A percentile compares a stretch with the other conserved stretches of the same genome.
Conservation (phyloP, 441 rosid genomes). For the Dalechampia spathulata region DNA sequence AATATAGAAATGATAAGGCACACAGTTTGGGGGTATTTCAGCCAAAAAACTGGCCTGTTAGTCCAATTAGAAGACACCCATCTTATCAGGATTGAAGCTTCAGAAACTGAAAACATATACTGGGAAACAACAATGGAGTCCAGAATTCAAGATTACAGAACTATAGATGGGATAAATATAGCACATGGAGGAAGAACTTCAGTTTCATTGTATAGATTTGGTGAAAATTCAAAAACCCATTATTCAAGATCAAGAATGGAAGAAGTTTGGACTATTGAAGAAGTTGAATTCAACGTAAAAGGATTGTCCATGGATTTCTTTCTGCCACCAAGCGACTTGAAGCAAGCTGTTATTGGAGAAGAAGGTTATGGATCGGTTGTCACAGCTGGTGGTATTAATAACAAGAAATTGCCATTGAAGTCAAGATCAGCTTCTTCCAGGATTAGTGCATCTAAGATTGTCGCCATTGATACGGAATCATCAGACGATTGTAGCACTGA, state of each 20-base stretch:
- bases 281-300: conserved; percentile 73
- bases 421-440: conserved; percentile 37
- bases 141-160: conserved; percentile 55
- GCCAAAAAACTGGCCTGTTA: conserved; percentile 78
- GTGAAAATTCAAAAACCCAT: conserved; percentile 48
- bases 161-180: conserved; percentile 63
- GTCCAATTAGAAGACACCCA: conserved; percentile 77
- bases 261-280: conserved; percentile 83
- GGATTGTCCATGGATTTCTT: conserved; percentile 86
- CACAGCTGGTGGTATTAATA: conserved; percentile 20
- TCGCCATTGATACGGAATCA: conserved; percentile 47
- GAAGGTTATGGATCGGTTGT: no score
- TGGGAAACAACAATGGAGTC: conserved; percentile 97
- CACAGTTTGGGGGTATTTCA: conserved; percentile 76
- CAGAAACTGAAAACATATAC: conserved; percentile 37
- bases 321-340: conserved; percentile 77
- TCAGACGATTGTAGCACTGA: conserved; percentile 25
- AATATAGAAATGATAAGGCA: conserved; percentile 53
- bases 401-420: conserved; percentile 35
- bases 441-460: conserved; percentile 52
- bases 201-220: conserved; percentile 57
- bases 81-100: conserved; percentile 52
- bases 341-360: conserved; percentile 45
- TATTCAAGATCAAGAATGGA: conserved; percentile 84
- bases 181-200: conserved; percentile 70